Base-by-base conservation (phyloP, 139 green algal genomes). In the Pycnococcus provasolii region DNA sequence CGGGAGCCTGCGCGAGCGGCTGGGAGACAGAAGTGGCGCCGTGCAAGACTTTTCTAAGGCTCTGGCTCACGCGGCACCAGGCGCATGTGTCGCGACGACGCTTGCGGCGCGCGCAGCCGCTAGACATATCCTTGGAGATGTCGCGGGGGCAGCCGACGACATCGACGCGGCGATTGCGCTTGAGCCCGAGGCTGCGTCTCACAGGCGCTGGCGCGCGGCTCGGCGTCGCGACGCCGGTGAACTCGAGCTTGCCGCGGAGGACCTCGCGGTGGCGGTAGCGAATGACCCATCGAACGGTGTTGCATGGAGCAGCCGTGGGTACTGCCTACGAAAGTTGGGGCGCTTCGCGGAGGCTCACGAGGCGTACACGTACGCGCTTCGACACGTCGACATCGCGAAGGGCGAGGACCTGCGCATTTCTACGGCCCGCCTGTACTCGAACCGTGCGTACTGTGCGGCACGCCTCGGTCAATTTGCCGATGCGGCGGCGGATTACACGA, bases 361-460 rank as follows among this genome's bases (percentile, higher is more conserved):
- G 60, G 11, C 11, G 7, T 37, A 67, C 60, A 9, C 60, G 11
- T 37, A 67, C 60, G 46, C 45, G 50, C 50, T 55, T 55, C 63
- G 0, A 26, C 11, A 80, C 6, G 67, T 67, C 1, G 88, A 94
- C 74, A 92, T 91, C 70, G 74, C 60, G 1, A 41, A 53, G 2
- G 81, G 83, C 2, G 54, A 90, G 39, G 40, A 64, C 40, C 58
- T 73, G 9, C 66, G 68, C 13, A 52, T 72, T 0, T 47, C 41
- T 66, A 83, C 60, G 11, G 64, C 77, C 2, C 73, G 77, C 3
- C 73, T 85, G 53, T 68, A 80, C 71, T 86, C 78, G 70, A 80
- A 80, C 58, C 74, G 83, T 15, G 87, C 78, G 1, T 93, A 91
- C 77, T 93, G 87, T 74, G 73, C 83, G n/a, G 87, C 87, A 60